Base-by-base conservation (phyloP, 2,329 filamentous ascomycete species). In the Diaporthe sp. region DNA sequence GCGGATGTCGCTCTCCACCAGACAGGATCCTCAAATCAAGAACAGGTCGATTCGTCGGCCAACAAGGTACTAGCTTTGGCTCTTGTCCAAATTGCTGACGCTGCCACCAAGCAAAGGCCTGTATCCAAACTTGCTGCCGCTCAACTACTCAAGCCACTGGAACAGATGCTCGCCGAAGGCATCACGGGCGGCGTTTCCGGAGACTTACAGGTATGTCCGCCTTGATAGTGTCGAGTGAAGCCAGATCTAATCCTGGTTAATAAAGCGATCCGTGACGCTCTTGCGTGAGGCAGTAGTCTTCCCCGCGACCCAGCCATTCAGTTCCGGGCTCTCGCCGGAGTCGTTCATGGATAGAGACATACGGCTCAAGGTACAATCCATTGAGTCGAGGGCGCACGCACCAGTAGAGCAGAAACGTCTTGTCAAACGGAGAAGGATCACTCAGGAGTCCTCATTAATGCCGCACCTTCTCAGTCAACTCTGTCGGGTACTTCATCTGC, bases 41-140 rank as follows among this genome's bases (percentile, higher is more conserved):
- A 79, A 22, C 75, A 79, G 39, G 65, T 73, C 42, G 77, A 76
- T 7, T 13, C 25, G 6, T 55, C 60, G 19, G 58, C 79, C 5
- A 75, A 78, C 53, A 76, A 75, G 19, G 67, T 74, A 0, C 49
- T 81, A 39, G 77, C 77, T 51, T 71, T 77, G 53, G 80, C 81
- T 28, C 62, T 83, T 42, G 53, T 81, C 53, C 78, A 79, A 28
- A 77, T 83, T 15, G 78, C 79, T 4, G 75, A 78, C 46, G 76
- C 77, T 22, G 76, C 79, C 6, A 71, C 74, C 39, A 72, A 76
- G 10, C 78, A 81, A 71, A 80, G 76, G 37, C 79, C 82, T 12
- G 78, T 79, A n/a, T 77, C 79, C 6, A 77, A 78, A 58, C 78
- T 82, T 15, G 71, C 80, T 46, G 70, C 75, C 12, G 80, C 79